Evolutionary conservation across 768 basidiomycete genomes (phyloP).

Genomic region (Lactarius trivialis): DNA sequence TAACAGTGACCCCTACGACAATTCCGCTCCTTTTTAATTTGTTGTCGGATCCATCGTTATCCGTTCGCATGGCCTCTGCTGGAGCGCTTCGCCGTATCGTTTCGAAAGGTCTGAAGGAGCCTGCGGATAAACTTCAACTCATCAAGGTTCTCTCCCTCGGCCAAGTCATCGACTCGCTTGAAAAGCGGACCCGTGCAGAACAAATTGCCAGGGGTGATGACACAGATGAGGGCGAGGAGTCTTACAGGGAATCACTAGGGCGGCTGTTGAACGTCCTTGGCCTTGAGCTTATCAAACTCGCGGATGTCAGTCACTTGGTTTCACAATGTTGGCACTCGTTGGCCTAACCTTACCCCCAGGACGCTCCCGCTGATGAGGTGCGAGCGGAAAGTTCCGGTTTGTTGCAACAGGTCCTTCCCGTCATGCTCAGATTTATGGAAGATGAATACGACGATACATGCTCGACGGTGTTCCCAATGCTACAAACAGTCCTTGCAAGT

Average conservation of each 20-base stretch:
- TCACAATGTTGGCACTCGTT: conserved; percentile 8
- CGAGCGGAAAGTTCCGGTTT: conserved; percentile 57
- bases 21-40: conserved; percentile 80
- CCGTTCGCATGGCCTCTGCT: conserved; percentile 79
- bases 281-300: conserved; percentile 72
- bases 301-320: conserved; percentile 51
- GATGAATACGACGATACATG: conserved; percentile 89
- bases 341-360: conserved; percentile 35
- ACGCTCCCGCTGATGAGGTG: conserved; percentile 51
- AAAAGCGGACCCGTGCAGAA: conserved; percentile 64
- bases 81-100: conserved; percentile 77
- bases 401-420: conserved; percentile 64
- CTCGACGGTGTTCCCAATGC: conserved; percentile 74
- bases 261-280: conserved; percentile 78
- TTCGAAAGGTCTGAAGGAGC: conserved; percentile 90
- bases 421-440: conserved; percentile 82
- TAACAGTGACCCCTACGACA: conserved; percentile 88
- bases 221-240: conserved; percentile 82
- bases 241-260: conserved; percentile 84
- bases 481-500: conserved; percentile 64
- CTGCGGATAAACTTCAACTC: conserved; percentile 81
- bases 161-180: conserved; percentile 73
- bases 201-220: conserved; percentile 59
- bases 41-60: conserved; percentile 67
- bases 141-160: conserved; percentile 84